phyloP scores from a whole-genome alignment of 2,329 filamentous ascomycete species.

The Aspergillus sp. region DNA sequence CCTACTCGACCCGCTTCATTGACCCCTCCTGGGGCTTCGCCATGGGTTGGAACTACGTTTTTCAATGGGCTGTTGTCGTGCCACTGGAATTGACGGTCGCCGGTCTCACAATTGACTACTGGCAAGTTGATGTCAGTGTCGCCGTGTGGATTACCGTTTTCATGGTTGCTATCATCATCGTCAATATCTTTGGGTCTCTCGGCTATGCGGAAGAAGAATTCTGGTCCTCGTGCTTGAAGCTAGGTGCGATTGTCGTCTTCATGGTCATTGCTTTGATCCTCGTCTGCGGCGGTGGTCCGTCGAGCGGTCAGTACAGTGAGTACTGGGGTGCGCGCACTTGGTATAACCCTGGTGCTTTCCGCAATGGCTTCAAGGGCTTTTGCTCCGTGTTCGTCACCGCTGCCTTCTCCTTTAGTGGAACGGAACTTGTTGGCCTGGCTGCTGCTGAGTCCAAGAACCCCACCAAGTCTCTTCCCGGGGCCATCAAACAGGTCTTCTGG shows the following conservation, averaged over 20 bases:
- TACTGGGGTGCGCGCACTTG: conserved; percentile 37
- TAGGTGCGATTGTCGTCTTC: conserved; percentile 24
- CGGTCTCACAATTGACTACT: conserved; percentile 55
- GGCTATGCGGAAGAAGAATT: conserved; percentile 35
- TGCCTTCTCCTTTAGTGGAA: conserved; percentile 51
- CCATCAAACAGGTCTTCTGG: conserved; percentile 54
- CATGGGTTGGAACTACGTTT: conserved; percentile 61
- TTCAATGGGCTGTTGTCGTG: conserved; percentile 81
- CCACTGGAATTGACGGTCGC: conserved; percentile 71
- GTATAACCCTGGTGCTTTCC: conserved; percentile 44
- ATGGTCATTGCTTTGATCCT: conserved; percentile 31
- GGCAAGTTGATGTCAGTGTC: conserved; percentile 50
- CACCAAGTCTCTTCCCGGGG: conserved; percentile 64
- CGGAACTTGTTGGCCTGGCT: conserved; percentile 72
- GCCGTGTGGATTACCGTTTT: conserved; percentile 60
- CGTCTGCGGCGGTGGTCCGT: conserved; percentile 30
- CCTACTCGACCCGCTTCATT: conserved; percentile 59
- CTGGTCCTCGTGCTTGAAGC: conserved; percentile 24
- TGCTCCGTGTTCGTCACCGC: conserved; percentile 49
- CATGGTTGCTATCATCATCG: conserved; percentile 49
- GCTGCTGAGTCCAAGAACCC: conserved; percentile 74
- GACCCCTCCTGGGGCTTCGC: conserved; percentile 58
- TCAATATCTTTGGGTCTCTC: conserved; percentile 59
- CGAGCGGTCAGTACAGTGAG: conserved; percentile 29
- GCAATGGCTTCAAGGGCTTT: conserved; percentile 58